A percentile compares a stretch with the other conserved stretches of the same genome.
Evolutionary conservation across 2,329 filamentous ascomycete genomes (phyloP).

Genomic region (Aspergillus jensenii): DNA sequence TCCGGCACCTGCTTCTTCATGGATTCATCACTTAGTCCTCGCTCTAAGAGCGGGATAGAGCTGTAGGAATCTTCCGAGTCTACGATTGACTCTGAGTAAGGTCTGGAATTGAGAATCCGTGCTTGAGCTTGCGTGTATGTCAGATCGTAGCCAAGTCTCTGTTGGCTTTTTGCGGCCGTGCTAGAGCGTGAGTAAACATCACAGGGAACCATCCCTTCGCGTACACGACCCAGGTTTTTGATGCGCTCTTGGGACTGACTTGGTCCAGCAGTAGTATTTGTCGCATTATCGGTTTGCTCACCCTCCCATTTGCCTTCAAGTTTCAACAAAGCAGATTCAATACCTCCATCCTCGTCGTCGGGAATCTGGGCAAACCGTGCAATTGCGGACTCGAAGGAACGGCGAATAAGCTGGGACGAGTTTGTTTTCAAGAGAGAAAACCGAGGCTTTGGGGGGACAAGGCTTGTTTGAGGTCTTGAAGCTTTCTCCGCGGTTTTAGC

Average conservation of each 20-base stretch:
- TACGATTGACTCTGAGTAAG: constrained; percentile 48
- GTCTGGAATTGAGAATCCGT: constrained; percentile 30
- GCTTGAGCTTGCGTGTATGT: constrained; percentile 27
- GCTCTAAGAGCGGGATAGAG: constrained; percentile 73
- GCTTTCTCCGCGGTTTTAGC: constrained; percentile 15
- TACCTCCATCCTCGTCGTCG: constrained; percentile 83
- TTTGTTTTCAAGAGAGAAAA: constrained; percentile 50
- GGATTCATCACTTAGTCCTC: constrained; percentile 53
- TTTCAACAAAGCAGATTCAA: constrained; percentile 90
- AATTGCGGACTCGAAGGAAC: constrained; percentile 85
- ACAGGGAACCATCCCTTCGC: constrained; percentile 3
- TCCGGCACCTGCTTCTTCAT: constrained; percentile 46
- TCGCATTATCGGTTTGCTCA: constrained; percentile 3
- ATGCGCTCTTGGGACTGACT: neutral
- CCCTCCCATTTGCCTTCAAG: constrained; percentile 75
- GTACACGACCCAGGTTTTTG: neutral
- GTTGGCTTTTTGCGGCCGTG: constrained; percentile 19
- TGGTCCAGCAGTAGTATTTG: neutral
- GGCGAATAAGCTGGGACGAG: constrained; percentile 57
- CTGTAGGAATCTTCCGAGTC: constrained; percentile 73
- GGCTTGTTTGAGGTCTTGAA: constrained; percentile 27
- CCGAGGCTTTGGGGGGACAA: constrained; percentile 34
- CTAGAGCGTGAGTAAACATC: constrained; percentile 14
- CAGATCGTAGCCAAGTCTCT: constrained; percentile 24
- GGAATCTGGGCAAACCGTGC: constrained; percentile 84